Conservation (phyloP, 2,329 filamentous ascomycete species). For the Rhynchosporium secalis region DNA sequence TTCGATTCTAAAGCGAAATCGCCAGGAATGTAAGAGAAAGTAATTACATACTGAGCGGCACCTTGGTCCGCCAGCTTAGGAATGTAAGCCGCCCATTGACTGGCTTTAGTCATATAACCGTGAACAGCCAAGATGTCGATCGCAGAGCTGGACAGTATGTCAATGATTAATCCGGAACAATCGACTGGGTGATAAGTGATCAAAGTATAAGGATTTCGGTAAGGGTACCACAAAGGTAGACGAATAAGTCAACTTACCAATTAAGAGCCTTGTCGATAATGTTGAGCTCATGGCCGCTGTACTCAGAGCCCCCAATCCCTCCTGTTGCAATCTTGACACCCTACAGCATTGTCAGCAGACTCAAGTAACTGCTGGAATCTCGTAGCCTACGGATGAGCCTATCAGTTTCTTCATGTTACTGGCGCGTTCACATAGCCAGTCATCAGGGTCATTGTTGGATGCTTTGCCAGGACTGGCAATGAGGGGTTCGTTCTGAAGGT, state of each 20-base stretch:
- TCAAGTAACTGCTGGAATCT: background rate
- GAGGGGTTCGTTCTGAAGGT: conserved; percentile 23
- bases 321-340: conserved; percentile 20
- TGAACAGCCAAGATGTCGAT: conserved; percentile 23
- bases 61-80: conserved; percentile 14
- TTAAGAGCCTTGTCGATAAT: conserved; percentile 19
- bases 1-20: too few species aligned
- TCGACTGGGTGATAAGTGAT: too few species aligned
- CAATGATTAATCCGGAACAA: background rate
- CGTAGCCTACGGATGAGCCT: conserved; percentile 10
- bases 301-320: conserved; percentile 21
- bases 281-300: conserved; percentile 20
- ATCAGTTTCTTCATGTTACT: conserved; percentile 9
- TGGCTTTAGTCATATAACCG: conserved; percentile 19
- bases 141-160: background rate
- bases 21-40: too few species aligned
- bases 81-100: conserved; percentile 17
- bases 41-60: background rate
- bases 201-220: too few species aligned
- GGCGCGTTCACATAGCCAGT: conserved; percentile 19
- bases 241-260: background rate
- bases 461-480: conserved; percentile 6
- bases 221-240: too few species aligned
- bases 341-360: background rate
- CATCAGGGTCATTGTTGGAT: conserved; percentile 17